Conservation (phyloP, 352 stramenopile genomes). For the Pythium phragmitis region DNA sequence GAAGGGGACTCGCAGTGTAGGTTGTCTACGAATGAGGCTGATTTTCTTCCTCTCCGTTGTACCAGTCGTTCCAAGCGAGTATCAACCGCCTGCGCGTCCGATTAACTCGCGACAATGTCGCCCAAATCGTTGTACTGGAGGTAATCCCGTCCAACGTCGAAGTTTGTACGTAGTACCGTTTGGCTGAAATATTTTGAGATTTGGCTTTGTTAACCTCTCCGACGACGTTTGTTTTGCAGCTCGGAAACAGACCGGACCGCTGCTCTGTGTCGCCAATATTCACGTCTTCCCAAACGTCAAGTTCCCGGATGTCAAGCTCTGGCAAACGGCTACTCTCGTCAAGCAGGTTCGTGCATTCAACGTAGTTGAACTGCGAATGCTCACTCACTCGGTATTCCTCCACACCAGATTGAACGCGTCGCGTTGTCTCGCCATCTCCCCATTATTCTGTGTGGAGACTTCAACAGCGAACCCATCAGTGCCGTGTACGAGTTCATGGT, state of each 20-base stretch:
- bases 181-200: neutral
- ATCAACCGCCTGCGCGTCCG: slow-evolving; percentile 71
- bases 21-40: neutral
- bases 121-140: slow-evolving; percentile 96
- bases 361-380: neutral
- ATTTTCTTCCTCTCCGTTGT: neutral
- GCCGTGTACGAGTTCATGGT: slow-evolving; percentile 97
- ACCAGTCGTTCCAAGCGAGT: slow-evolving; percentile 29
- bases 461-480: slow-evolving; percentile 97
- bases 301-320: slow-evolving; percentile 99
- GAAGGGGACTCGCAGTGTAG: neutral
- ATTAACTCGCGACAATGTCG: slow-evolving; percentile 97
- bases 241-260: slow-evolving; percentile 34
- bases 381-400: neutral
- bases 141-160: slow-evolving; percentile 85
- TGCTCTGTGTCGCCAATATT: slow-evolving; percentile 97
- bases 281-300: slow-evolving; percentile 99
- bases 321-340: slow-evolving; percentile 91
- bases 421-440: slow-evolving; percentile 80
- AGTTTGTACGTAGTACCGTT: slow-evolving; percentile 39
- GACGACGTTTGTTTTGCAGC: slow-evolving; percentile 2
- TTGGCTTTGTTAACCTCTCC: neutral
- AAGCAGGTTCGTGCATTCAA: slow-evolving; percentile 51
- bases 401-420: slow-evolving; percentile 70
- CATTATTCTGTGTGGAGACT: slow-evolving; percentile 98